Percentiles rank a stretch among this genome's conserved stretches.
These are phyloP conservation scores for Tylopilus intermedius DNA, from an alignment of 768 basidiomycete genomes.

Conservation along the genomic window DNA sequence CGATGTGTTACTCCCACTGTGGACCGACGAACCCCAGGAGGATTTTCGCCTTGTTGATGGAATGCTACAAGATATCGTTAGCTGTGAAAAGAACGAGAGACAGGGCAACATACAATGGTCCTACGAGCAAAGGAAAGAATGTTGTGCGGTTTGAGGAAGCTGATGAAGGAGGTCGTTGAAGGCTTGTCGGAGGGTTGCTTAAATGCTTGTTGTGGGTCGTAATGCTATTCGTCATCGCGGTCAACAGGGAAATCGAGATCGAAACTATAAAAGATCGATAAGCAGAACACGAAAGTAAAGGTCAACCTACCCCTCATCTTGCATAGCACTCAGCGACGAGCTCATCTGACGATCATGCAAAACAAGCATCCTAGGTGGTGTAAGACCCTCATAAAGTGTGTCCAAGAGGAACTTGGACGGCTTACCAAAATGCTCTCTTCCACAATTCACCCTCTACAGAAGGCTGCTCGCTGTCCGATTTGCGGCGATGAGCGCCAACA, in stretches of 20 bases:
- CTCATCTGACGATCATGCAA: conserved; percentile 32
- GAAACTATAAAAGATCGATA: conserved; percentile 36
- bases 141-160: conserved; percentile 51
- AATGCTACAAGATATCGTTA: conserved; percentile 45
- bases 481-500: conserved; percentile 49
- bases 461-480: conserved; percentile 26
- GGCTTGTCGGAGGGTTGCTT: conserved; percentile 61
- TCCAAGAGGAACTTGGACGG: not conserved
- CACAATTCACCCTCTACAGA: conserved; percentile 55
- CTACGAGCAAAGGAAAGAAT: conserved; percentile 59
- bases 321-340: conserved; percentile 57
- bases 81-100: not conserved
- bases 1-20: conserved; percentile 60
- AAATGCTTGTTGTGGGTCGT: conserved; percentile 45
- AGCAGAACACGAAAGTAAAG: not conserved
- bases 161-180: conserved; percentile 44
- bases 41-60: conserved; percentile 60
- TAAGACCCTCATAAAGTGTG: not conserved
- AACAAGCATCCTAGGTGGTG: conserved; percentile 26
- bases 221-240: conserved; percentile 61
- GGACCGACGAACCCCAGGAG: conserved; percentile 45
- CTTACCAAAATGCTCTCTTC: conserved; percentile 50
- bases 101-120: conserved; percentile 45
- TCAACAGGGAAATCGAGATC: conserved; percentile 60
- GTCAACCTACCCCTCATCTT: conserved; percentile 61